Conservation (phyloP, 768 basidiomycete genomes). For the Phlebiopsis flavidoalba region DNA sequence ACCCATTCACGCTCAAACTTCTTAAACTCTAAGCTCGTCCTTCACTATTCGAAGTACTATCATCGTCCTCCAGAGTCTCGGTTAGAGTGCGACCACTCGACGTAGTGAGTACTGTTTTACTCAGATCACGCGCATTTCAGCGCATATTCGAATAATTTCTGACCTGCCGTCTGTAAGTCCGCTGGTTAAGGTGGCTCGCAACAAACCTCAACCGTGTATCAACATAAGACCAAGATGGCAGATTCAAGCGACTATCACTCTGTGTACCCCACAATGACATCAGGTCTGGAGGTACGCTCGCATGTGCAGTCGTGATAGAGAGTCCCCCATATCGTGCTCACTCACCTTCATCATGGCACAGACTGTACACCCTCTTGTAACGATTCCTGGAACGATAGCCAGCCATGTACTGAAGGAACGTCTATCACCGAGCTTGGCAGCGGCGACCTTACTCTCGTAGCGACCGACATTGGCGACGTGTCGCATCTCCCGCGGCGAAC, state of each 20-base stretch:
- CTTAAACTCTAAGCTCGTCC: too few relatives aligned
- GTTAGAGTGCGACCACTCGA: too few relatives aligned
- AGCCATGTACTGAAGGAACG: conserved; percentile 18
- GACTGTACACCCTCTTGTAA: not conserved
- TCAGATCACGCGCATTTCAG: too few relatives aligned
- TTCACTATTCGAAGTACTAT: too few relatives aligned
- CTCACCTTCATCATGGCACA: not conserved
- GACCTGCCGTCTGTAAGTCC: too few relatives aligned
- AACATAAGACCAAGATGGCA: not conserved
- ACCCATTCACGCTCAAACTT: too few relatives aligned
- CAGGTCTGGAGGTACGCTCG: not conserved
- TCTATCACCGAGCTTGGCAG: conserved; percentile 13
- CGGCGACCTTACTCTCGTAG: conserved; percentile 16
- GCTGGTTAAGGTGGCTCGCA: too few relatives aligned
- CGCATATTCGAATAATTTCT: too few relatives aligned
- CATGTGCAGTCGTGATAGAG: not conserved
- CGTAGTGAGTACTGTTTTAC: too few relatives aligned
- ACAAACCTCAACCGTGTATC: too few relatives aligned
- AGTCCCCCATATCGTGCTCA: not conserved
- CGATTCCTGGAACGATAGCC: conserved; percentile 14
- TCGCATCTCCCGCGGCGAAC: not conserved
- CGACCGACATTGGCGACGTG: not conserved
- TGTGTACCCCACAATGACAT: not conserved
- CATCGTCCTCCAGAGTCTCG: too few relatives aligned
- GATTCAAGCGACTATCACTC: not conserved